Percentiles rank a stretch among this genome's conserved stretches.
Evolutionary conservation across 768 basidiomycete genomes (phyloP).

Genomic region (Tricholomella constricta): DNA sequence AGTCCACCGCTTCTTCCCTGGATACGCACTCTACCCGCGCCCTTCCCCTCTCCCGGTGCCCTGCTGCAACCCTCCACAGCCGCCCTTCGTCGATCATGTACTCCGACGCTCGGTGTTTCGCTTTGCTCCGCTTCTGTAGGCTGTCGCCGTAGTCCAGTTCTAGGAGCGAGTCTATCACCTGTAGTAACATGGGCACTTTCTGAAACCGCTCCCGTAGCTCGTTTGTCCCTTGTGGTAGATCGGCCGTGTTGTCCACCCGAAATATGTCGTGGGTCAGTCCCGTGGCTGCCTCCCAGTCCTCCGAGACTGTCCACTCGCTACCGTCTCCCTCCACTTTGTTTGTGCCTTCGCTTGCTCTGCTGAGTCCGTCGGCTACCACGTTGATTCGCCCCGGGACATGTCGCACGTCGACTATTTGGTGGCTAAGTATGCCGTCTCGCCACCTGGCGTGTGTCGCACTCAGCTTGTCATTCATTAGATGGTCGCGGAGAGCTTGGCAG

Average conservation of each 20-base stretch:
- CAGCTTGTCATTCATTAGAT: too few relatives aligned
- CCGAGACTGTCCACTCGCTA: too few relatives aligned
- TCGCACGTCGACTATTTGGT: too few relatives aligned
- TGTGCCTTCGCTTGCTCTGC: too few relatives aligned
- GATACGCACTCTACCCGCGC: slow-evolving; percentile 29
- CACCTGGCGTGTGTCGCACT: too few relatives aligned
- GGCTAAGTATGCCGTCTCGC: too few relatives aligned
- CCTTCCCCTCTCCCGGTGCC: slow-evolving; percentile 15
- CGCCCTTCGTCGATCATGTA: too few relatives aligned
- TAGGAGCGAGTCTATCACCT: slow-evolving; percentile 1
- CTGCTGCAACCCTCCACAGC: slow-evolving; percentile 27
- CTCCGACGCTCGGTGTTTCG: slow-evolving; percentile 23
- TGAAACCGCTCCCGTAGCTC: slow-evolving; percentile 18
- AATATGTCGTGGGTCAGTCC: slow-evolving; percentile 25
- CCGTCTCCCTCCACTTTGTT: too few relatives aligned
- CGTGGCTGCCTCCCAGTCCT: slow-evolving; percentile 27
- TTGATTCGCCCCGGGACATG: too few relatives aligned
- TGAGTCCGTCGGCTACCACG: too few relatives aligned
- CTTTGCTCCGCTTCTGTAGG: slow-evolving; percentile 13
- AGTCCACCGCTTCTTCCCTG: too few relatives aligned
- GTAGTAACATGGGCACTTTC: not conserved
- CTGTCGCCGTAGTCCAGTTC: slow-evolving; percentile 18
- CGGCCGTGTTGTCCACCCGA: not conserved
- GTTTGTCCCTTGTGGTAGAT: not conserved
- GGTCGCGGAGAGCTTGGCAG: too few relatives aligned